Conservation (phyloP, 2,329 filamentous ascomycete genomes). For the Sporothrix pseudoabietina region DNA sequence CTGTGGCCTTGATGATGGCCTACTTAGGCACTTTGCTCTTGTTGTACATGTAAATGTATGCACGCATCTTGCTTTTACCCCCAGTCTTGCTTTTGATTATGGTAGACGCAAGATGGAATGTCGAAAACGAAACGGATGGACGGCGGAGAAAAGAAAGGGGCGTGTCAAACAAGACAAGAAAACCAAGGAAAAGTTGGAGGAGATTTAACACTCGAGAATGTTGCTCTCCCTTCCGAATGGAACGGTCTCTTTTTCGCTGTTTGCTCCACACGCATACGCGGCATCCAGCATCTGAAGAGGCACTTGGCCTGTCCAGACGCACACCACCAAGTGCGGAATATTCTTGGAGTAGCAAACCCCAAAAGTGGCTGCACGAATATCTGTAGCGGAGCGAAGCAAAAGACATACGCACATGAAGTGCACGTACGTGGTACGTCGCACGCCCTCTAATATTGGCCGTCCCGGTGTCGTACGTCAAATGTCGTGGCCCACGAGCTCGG, state of each 20-base stretch:
- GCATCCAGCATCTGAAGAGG: conserved; percentile 11
- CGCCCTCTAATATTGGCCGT: background rate
- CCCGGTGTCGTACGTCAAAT: conserved; percentile 7
- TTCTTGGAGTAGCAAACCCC: background rate
- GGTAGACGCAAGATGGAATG: conserved; percentile 11
- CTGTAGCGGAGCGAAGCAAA: too few relatives aligned
- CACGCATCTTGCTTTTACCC: background rate
- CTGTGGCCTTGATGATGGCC: background rate
- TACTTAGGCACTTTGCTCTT: background rate
- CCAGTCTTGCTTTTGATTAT: background rate
- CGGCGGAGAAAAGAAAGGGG: background rate
- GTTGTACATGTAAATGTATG: too few relatives aligned
- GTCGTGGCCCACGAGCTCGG: conserved; percentile 1
- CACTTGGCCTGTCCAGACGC: background rate
- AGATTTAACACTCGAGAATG: background rate
- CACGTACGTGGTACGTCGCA: background rate
- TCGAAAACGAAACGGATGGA: background rate
- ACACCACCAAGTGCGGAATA: background rate
- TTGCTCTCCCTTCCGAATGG: conserved; percentile 3
- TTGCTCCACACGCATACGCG: conserved; percentile 23
- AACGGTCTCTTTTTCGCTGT: background rate
- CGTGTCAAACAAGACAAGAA: background rate
- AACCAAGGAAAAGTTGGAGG: background rate
- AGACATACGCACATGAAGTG: too few relatives aligned
- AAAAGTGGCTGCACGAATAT: conserved; percentile 3